Evolutionary conservation across 2,329 filamentous ascomycete genomes (phyloP), one percentile per base, ranked within the genome.

Genomic region (Zalaria sp.): DNA sequence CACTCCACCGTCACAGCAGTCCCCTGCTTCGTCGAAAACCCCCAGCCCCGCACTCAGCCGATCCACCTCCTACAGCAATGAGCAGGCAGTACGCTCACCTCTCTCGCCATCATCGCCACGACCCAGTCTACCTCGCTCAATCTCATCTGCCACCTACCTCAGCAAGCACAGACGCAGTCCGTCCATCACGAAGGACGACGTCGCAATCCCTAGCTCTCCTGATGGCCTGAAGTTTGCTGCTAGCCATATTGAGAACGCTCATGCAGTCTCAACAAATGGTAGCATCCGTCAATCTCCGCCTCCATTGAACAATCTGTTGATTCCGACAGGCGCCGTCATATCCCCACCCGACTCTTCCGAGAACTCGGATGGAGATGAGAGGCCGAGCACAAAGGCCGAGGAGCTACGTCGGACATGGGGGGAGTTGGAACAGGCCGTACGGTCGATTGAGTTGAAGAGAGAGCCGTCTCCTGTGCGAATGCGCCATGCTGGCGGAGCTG

Each of bases 281-380:
- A 84, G 77, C 62, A 67, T 93, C 47, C 77, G 84, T 53, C 83
- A 88, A 60, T 93, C 87, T 38, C 85, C 86, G 10, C 81, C 84
- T n/a, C 84, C 86, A 11, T 64, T 86, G 48, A 84, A 79, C 48
- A 78, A 85, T 63, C 73, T 77, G 45, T 67, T 75, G 48, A 91
- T 94, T 60, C 86, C 87, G 35, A 76, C 77, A 47, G 86, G 85
- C 46, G 87, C 85, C 48, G 77, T 94, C 51, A 83, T 93, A 45
- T 95, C 89, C 0, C 89, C 89, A 31, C 89, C 89, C 6, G 89
- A 95, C 54, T 94, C 88, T 29, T 73, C 75, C 5, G 73, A 75
- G 34, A 83, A 81, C 50, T 88, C 81, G 26, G 87, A 88, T 60
- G 88, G 94, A 57, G 86, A 93, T 51, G 51, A 64, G 58, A 45